Evolutionary conservation across 306 rosid genomes (phyloP), one percentile per base, ranked within the genome.

Genomic region (Mucuna pruriens): DNA sequence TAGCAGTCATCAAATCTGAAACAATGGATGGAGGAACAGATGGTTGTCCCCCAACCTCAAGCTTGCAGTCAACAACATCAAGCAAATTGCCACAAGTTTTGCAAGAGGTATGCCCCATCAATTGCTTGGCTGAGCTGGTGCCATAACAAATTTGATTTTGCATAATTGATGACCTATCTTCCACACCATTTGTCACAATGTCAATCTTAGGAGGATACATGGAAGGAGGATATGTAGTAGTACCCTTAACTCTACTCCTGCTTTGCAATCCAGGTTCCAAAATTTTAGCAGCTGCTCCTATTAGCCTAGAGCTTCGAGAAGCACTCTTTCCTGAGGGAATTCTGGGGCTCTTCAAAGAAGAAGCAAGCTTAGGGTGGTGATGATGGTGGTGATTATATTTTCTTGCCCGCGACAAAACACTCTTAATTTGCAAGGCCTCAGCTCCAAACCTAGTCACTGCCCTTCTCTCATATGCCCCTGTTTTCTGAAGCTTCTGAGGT

Each of bases 401-500:
- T 71, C 89, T 89, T 1, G 97, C 90, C 54, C 90, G 55, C 0
- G 95, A 86, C 82, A 91, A 85, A 83, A 92, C 95, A 84, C 89
- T 90, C 86, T 85, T 94, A 33, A 91, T 86, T 64, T 91, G 98
- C 76, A 92, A 42, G 45, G 93, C 91, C 42, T 92, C 98, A 1
- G 92, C 83, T 61, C 94, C 97, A 80, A 91, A 87, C 80, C 91
- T 91, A 66, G 90, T 83, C 87, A 92, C 90, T 17, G 86, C 85
- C 82, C 80, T 89, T 38, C 89, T 87, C 69, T 94, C 97, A 78
- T 3, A 82, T 1, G 29, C 63, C 26, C 74, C 92, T 0, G 94
- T 92, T 77, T 86, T 94, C 84, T 90, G 97, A 86, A 94, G 90
- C 87, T 92, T 94, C 82, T 87, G 97, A 83, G 98, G 97, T 83